Evolutionary conservation across 106 monocot genomes (phyloP), one percentile per base, ranked within the genome.

Genomic region (Dendrobium catenatum): DNA sequence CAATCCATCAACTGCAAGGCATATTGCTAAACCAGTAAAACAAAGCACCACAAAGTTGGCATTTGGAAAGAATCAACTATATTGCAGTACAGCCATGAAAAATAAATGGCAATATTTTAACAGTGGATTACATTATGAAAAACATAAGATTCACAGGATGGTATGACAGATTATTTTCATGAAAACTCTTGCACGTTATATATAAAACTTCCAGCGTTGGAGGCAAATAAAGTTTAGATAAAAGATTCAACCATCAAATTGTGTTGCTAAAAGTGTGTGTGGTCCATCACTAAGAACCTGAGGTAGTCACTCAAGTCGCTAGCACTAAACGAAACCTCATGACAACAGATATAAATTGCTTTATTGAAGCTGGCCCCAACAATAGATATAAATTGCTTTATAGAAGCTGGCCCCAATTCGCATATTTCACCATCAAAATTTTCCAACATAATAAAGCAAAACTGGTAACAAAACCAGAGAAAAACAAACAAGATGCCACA

Each of bases 1-100:
- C 89, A 89, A 79, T 89, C 80, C 67, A 83, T 82, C 33, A 89
- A 59, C 89, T 89, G 81, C 66, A 20, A 70, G 68, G 67, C 1
- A 68, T 68, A 7, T 68, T 68, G 15, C 58, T 11, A 41, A 70
- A 9, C 19, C 10, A 18, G 3, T 78, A 18, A 55, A 51, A 16
- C 2, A 78, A 56, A 20, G 55, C 22, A 6, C 13, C 6, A 11
- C 26, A 18, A 56, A 31, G 3, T 55, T 78, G 26, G 33, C 17
- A 31, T 46, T 26, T 19, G 5, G 24, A 20, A n/a, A 48, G 76
- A 76, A 55, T 55, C 55, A 55, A 18, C 55, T 18, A 18, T 11
- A 18, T 13, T 55, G 55, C 8, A 18, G 18, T 3, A 56, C 9
- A 56, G 56, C 19, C 13, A 56, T 56, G 19, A 56, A 56, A 56